A percentile compares a stretch with the other conserved stretches of the same genome.
Conservation (phyloP, 1,284 basidiomycete species). For the Moesziomyces parantarcticus region DNA sequence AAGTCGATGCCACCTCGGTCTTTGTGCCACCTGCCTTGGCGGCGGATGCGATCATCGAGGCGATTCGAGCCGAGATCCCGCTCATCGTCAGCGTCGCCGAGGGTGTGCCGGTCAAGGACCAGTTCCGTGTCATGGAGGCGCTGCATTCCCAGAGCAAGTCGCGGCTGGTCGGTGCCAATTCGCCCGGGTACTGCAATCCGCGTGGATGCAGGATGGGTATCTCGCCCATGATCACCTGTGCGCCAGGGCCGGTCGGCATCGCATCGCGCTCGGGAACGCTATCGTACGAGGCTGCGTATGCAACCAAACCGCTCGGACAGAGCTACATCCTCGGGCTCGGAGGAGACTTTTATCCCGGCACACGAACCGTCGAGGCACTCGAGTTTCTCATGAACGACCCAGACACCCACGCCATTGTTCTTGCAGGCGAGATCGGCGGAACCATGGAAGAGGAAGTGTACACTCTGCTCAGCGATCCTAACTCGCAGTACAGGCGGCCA, state of each 20-base stretch:
- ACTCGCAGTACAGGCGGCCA: constrained; percentile 19
- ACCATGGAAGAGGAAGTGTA: constrained; percentile 60
- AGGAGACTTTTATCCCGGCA: constrained; percentile 62
- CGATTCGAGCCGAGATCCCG: constrained; percentile 54
- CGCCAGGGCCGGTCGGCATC: constrained; percentile 48
- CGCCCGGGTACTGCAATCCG: constrained; percentile 56
- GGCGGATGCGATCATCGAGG: constrained; percentile 57
- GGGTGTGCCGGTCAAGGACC: constrained; percentile 54
- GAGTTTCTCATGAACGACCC: constrained; percentile 51
- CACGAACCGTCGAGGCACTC: constrained; percentile 59
- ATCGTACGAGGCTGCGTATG: constrained; percentile 57
- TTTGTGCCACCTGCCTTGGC: constrained; percentile 55
- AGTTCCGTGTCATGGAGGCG: constrained; percentile 53
- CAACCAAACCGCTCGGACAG: constrained; percentile 48
- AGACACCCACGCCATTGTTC: constrained; percentile 37
- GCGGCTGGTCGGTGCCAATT: constrained; percentile 53
- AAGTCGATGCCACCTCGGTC: constrained; percentile 49
- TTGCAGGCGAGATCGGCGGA: constrained; percentile 57
- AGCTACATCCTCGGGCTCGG: constrained; percentile 55
- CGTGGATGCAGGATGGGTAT: constrained; percentile 52
- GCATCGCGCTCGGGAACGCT: constrained; percentile 57
- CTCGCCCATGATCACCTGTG: constrained; percentile 40
- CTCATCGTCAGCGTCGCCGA: constrained; percentile 56
- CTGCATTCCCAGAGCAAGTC: constrained; percentile 50
- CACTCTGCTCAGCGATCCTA: constrained; percentile 27